Conservation (phyloP, 345 rosid genomes). For the Arabidopsis suecica region DNA sequence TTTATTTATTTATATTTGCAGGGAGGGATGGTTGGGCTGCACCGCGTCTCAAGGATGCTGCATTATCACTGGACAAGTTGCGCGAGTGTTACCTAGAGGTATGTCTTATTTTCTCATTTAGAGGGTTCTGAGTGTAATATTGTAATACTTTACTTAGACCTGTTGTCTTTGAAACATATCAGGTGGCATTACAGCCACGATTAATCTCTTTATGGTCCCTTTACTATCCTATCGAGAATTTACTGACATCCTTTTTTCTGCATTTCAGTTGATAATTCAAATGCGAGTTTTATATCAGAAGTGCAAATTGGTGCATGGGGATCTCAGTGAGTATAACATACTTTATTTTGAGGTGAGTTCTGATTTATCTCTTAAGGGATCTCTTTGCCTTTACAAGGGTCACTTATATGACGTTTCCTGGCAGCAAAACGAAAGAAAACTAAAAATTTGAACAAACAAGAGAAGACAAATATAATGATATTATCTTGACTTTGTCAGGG, state of each 20-base stretch:
- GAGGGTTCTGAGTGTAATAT: conserved; percentile 1
- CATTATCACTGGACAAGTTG: conserved; percentile 75
- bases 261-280: conserved; percentile 68
- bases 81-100: conserved; percentile 97
- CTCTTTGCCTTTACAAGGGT: neutral
- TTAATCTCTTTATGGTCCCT: neutral
- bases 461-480: conserved; percentile 1
- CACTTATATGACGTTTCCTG: neutral
- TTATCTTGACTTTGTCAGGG: conserved; percentile 57
- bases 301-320: conserved; percentile 97
- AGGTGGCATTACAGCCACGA: neutral
- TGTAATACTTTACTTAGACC: neutral
- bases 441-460: neutral
- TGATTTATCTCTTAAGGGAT: conserved; percentile 13
- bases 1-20: conserved; percentile 38
- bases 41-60: conserved; percentile 98
- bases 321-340: conserved; percentile 97
- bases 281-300: conserved; percentile 88
- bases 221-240: neutral
- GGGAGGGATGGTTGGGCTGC: conserved; percentile 97
- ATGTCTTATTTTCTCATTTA: conserved; percentile 18
- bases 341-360: conserved; percentile 80
- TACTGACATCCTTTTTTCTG: conserved; percentile 25
- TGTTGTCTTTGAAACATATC: neutral
- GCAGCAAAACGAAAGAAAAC: neutral